Percentiles rank a stretch among this genome's conserved stretches.
These are phyloP conservation scores for Botryosphaeria dothidea DNA, from an alignment of 2,329 filamentous ascomycete species.

Conservation along the genomic window DNA sequence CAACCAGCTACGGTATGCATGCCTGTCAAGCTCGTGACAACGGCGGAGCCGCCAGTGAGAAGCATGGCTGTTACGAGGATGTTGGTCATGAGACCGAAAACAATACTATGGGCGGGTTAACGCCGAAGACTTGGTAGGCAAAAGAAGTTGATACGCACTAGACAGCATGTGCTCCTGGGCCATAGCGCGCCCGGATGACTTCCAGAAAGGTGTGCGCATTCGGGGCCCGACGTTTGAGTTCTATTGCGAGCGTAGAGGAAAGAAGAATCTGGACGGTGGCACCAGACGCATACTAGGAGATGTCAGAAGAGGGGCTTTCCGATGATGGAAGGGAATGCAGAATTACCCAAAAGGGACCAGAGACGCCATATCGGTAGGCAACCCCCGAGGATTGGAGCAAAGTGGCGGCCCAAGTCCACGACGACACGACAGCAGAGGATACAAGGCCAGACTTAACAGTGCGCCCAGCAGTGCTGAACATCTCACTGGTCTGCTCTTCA, in stretches of 20 bases:
- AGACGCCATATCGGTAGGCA: conserved; percentile 66
- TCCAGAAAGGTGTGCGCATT: conserved; percentile 86
- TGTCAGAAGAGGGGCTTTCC: conserved; percentile 55
- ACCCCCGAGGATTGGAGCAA: conserved; percentile 78
- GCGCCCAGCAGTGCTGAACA: conserved; percentile 88
- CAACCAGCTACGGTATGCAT: conserved; percentile 79
- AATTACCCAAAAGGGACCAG: background rate
- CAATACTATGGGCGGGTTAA: conserved; percentile 4
- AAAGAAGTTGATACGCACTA: conserved; percentile 37
- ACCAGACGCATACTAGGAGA: conserved; percentile 66
- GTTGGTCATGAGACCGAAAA: conserved; percentile 47
- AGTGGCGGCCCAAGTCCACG: conserved; percentile 91
- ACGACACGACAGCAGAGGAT: conserved; percentile 87
- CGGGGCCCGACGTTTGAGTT: conserved; percentile 81
- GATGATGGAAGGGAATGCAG: background rate
- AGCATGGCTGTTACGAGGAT: conserved; percentile 88
- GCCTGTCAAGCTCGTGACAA: conserved; percentile 65
- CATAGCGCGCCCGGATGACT: conserved; percentile 79
- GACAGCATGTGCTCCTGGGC: conserved; percentile 68
- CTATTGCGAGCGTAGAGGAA: conserved; percentile 87
- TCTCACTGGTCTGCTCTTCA: conserved; percentile 86
- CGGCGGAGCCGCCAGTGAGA: conserved; percentile 78
- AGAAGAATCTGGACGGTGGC: conserved; percentile 63
- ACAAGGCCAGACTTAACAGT: conserved; percentile 89
- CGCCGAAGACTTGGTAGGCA: background rate